Evolutionary conservation across 306 rosid species (phyloP).

Genomic region (Vicia sativa): DNA sequence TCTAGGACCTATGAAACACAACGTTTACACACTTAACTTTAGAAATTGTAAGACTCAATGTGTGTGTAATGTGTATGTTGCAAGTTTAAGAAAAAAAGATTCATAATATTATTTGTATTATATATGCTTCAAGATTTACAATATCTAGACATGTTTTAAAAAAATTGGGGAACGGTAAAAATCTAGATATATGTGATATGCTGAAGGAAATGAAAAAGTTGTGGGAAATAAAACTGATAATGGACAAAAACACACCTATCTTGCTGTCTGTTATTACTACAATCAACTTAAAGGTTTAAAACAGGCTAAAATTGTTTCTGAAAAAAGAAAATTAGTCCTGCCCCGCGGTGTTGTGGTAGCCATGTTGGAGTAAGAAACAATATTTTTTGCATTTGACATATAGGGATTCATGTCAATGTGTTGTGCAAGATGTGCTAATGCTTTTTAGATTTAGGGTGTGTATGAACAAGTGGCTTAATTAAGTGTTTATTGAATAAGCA

Average conservation of each 20-base stretch:
- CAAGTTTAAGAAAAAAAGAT: background rate
- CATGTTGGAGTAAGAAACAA: conserved; percentile 13
- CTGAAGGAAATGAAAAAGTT: background rate
- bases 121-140: conserved; percentile 17
- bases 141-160: conserved; percentile 1
- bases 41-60: background rate
- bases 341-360: background rate
- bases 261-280: background rate
- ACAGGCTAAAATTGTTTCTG: background rate
- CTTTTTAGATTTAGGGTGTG: conserved; percentile 21
- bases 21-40: background rate
- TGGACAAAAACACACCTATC: conserved; percentile 2
- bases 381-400: conserved; percentile 3
- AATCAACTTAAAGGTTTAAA: conserved; percentile 9
- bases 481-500: background rate
- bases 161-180: too few species aligned
- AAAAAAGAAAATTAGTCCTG: conserved; percentile 9
- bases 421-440: background rate
- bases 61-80: background rate
- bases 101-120: conserved; percentile 11
- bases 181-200: conserved; percentile 1
- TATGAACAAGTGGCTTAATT: background rate
- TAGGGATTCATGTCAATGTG: background rate
- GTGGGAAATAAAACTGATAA: conserved; percentile 21
- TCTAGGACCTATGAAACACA: conserved; percentile 1